Evolutionary conservation across 169 alveolate genomes (phyloP), one percentile per base, ranked within the genome.

Genomic region (Toxoplasma gondii): DNA sequence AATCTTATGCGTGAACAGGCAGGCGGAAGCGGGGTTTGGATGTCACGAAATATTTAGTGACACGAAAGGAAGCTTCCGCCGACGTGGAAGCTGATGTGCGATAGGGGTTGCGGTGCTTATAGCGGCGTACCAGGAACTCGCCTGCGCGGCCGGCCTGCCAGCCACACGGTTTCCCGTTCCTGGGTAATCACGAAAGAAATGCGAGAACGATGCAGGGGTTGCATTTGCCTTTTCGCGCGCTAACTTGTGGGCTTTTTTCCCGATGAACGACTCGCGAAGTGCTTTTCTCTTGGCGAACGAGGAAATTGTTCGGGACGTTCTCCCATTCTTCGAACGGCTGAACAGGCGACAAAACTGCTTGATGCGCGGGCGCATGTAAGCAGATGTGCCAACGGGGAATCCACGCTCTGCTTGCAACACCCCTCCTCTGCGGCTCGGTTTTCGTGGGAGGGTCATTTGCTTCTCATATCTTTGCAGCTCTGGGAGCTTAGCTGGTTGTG

Each of bases 361-460:
- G 45, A 78, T 38, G 87, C 87, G 87, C 87, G 34, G 78, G 87
- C 87, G 87, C 87, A 78, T 78, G 87, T 78, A 78, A 16, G 87
- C 87, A 78, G 87, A 78, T 78, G 87, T 78, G 87, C 87, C 87
- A 78, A 34, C 44, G 7, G 87, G 87, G 87, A 78, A 78, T 39
- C 87, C 58, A 49, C 58, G 22, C 87, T 38, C 87, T 78, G 39
- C 24, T 34, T 78, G 53, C 87, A 38, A 78, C 87, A 78, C 78
- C 36, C 78, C 78, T 64, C 78, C 78, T 64, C 78, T 4, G 36
- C 69, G 34, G 36, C 78, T 19, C 34, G 9, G 78, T 64, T 64
- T 19, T 19, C 78, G 78, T 64, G 78, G 78, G 78, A 64, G 78
- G 22, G 78, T 64, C 34, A 64, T 64, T 24, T 64, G 78, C 78